These are phyloP conservation scores for Penicillium freii DNA, from an alignment of 2,329 filamentous ascomycete species.

Conservation along the genomic window DNA sequence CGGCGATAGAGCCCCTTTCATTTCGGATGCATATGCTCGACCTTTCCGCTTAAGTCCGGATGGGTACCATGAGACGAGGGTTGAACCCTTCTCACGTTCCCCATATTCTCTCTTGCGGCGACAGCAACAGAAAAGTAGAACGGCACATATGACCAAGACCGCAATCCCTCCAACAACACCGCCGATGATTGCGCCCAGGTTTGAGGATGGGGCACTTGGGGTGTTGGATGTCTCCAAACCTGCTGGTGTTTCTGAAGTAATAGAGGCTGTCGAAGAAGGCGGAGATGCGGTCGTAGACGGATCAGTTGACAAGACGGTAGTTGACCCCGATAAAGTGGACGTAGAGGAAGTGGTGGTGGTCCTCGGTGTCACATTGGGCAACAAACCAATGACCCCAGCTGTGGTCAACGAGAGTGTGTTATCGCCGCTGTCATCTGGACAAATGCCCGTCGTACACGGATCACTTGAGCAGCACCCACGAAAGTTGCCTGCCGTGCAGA, in stretches of 20 bases:
- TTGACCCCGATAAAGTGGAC: not conserved
- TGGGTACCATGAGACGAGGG: constrained; percentile 3
- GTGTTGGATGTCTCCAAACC: not conserved
- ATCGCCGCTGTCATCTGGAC: constrained; percentile 20
- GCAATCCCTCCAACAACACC: constrained; percentile 20
- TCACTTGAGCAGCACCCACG: constrained; percentile 35
- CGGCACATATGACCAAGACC: constrained; percentile 10
- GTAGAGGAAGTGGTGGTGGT: constrained; percentile 6
- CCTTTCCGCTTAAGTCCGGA: not conserved
- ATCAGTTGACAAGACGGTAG: not conserved
- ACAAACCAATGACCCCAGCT: not conserved
- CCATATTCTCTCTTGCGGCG: constrained; percentile 18
- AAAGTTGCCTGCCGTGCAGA: constrained; percentile 25
- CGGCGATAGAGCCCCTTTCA: not conserved
- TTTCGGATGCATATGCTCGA: not conserved
- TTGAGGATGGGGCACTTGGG: constrained; percentile 1
- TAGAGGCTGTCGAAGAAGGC: not conserved
- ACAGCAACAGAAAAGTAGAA: constrained; percentile 17
- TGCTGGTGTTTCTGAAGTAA: not conserved
- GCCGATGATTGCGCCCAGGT: constrained; percentile 24
- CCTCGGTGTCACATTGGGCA: not conserved
- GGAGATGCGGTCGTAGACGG: not conserved
- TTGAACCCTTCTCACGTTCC: not conserved
- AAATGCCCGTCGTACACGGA: constrained; percentile 31
- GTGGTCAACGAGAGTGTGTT: not conserved